Percentiles rank a stretch among this genome's conserved stretches.
These are phyloP conservation scores for Cercospora citrullina DNA, from an alignment of 2,329 filamentous ascomycete species.

Conservation along the genomic window DNA sequence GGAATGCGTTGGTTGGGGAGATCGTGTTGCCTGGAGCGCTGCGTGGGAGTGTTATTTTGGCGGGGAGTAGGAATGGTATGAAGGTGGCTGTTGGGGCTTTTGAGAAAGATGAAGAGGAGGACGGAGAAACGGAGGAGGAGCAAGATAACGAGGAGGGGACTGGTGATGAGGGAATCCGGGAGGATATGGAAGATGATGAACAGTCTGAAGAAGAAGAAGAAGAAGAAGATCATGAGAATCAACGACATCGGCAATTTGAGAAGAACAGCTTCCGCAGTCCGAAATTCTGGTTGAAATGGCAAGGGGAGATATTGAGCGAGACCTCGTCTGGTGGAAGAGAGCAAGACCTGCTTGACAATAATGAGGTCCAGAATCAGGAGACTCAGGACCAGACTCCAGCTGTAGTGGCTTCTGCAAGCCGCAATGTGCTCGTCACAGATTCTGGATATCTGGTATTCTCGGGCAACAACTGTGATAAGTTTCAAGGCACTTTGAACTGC, in stretches of 20 bases:
- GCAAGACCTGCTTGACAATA: too few species aligned
- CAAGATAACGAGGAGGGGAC: background rate
- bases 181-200: background rate
- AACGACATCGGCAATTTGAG: conserved; percentile 18
- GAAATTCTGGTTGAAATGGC: conserved; percentile 28
- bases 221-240: background rate
- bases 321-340: too few species aligned
- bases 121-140: background rate
- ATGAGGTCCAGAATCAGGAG: background rate
- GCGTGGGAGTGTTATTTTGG: conserved; percentile 4
- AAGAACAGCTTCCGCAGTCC: conserved; percentile 27
- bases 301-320: background rate
- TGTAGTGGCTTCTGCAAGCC: background rate
- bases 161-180: background rate
- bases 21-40: background rate
- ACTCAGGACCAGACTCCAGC: background rate
- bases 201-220: background rate
- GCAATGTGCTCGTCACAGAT: background rate
- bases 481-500: conserved; percentile 22
- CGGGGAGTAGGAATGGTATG: conserved; percentile 14
- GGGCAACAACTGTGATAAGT: conserved; percentile 23
- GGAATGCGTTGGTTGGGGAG: conserved; percentile 12
- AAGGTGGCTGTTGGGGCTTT: background rate
- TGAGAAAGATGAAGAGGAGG: background rate
- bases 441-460: conserved; percentile 23